phyloP scores from a whole-genome alignment of 305 asterid species.

The Fraxinus dipetala region DNA sequence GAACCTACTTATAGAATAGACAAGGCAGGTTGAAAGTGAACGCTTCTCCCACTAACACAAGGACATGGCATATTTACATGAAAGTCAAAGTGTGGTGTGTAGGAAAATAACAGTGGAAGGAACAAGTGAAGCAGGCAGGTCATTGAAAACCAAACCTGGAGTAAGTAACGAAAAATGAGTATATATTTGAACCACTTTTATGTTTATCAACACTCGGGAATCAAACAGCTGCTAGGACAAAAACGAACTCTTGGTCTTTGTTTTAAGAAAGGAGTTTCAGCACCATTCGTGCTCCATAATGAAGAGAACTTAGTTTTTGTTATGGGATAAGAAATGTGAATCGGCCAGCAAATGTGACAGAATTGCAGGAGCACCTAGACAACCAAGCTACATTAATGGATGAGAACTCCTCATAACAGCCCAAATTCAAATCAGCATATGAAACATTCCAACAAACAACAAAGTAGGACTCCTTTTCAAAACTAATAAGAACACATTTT shows the following conservation, averaged over 20 bases:
- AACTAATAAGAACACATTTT: background rate
- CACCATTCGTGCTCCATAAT: background rate
- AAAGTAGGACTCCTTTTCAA: background rate
- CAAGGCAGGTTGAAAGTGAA: background rate
- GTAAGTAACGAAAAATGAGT: conserved; percentile 16
- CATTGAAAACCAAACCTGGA: conserved; percentile 30
- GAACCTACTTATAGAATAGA: background rate
- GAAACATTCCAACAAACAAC: conserved; percentile 4
- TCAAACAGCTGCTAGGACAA: conserved; percentile 31
- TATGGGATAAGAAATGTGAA: conserved; percentile 2
- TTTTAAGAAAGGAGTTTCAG: conserved; percentile 14
- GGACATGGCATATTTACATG: conserved; percentile 1
- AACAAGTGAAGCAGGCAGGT: conserved; percentile 27
- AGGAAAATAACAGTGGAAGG: conserved; percentile 23
- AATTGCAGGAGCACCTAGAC: conserved; percentile 12
- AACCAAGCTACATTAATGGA: background rate
- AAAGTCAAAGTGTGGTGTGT: conserved; percentile 17
- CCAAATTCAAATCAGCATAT: background rate
- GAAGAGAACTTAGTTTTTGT: background rate
- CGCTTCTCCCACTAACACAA: conserved; percentile 1
- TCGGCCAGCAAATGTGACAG: background rate
- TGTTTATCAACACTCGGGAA: conserved; percentile 20
- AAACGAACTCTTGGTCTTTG: conserved; percentile 23
- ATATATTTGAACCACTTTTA: conserved; percentile 18
- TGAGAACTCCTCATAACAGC: background rate